These are phyloP conservation scores for Ceratocystis colombiana DNA, from an alignment of 2,329 filamentous ascomycete species.

Conservation along the genomic window DNA sequence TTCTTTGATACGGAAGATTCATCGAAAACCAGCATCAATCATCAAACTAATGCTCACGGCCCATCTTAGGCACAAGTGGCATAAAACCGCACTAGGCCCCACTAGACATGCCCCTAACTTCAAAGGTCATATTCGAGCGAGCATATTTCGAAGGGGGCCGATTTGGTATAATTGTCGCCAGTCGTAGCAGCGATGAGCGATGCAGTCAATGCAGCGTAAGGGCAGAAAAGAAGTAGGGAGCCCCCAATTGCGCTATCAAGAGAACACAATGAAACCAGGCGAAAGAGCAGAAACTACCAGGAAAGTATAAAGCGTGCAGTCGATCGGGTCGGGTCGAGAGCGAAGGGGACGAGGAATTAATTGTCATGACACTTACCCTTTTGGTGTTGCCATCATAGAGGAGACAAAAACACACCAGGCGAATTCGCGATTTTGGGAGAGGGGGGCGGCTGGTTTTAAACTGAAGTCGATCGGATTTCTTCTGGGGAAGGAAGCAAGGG, in stretches of 20 bases:
- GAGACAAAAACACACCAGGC: constrained; percentile 14
- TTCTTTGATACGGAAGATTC: background rate
- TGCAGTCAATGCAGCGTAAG: background rate
- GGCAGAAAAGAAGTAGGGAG: background rate
- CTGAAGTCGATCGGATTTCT: constrained; percentile 13
- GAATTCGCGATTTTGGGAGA: constrained; percentile 21
- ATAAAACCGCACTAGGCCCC: background rate
- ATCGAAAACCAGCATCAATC: background rate
- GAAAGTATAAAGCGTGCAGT: background rate
- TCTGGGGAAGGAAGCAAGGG: constrained; percentile 4
- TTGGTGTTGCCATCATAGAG: constrained; percentile 24
- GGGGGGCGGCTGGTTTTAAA: constrained; percentile 22
- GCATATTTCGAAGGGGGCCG: background rate
- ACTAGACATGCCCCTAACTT: background rate
- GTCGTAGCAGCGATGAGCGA: background rate
- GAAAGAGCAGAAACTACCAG: background rate
- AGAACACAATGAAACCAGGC: background rate
- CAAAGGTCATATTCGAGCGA: background rate
- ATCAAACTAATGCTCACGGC: background rate
- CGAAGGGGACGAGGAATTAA: constrained; percentile 13
- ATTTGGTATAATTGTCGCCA: background rate
- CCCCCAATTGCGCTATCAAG: background rate
- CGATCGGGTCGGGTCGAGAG: background rate
- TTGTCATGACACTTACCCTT: constrained; percentile 21
- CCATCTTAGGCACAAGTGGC: background rate